Evolutionary conservation across 768 basidiomycete genomes (phyloP).

Genomic region (Dioszegia aurantiaca): DNA sequence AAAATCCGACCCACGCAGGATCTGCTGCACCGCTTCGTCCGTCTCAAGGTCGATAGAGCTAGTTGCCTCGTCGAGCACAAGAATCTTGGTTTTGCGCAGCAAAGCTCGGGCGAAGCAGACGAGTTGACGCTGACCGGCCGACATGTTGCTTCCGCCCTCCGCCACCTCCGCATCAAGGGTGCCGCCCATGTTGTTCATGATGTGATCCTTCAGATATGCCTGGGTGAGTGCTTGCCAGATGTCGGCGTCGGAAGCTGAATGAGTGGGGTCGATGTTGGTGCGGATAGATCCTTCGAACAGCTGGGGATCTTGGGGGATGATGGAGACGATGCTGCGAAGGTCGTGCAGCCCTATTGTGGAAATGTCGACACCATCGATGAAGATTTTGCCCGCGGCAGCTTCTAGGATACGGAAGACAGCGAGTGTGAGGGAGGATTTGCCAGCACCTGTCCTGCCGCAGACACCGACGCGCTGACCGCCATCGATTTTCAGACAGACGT

Average conservation of each 20-base stretch:
- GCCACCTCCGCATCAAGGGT: conserved; percentile 48
- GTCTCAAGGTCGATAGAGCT: conserved; percentile 88
- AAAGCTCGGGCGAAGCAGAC: conserved; percentile 85
- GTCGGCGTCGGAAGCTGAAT: conserved; percentile 68
- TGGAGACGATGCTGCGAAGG: conserved; percentile 60
- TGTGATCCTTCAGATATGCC: conserved; percentile 54
- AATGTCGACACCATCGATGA: conserved; percentile 85
- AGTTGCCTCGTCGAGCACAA: conserved; percentile 90
- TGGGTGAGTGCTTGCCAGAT: conserved; percentile 86
- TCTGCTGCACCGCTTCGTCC: conserved; percentile 81
- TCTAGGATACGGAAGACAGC: conserved; percentile 57
- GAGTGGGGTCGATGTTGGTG: conserved; percentile 86
- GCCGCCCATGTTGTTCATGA: conserved; percentile 46
- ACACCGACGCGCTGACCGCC: conserved; percentile 51
- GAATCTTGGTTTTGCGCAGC: conserved; percentile 75
- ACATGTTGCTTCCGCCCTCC: conserved; percentile 57
- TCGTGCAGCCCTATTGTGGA: conserved; percentile 46
- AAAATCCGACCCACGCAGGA: conserved; percentile 77
- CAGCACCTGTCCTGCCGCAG: conserved; percentile 51
- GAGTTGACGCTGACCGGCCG: conserved; percentile 80
- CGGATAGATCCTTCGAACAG: conserved; percentile 53
- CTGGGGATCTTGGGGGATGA: conserved; percentile 70
- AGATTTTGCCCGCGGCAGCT: conserved; percentile 68
- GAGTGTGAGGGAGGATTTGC: conserved; percentile 51
- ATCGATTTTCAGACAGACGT: conserved; percentile 48